Base-by-base conservation (phyloP, 345 rosid species). In the Boechera stricta region DNA sequence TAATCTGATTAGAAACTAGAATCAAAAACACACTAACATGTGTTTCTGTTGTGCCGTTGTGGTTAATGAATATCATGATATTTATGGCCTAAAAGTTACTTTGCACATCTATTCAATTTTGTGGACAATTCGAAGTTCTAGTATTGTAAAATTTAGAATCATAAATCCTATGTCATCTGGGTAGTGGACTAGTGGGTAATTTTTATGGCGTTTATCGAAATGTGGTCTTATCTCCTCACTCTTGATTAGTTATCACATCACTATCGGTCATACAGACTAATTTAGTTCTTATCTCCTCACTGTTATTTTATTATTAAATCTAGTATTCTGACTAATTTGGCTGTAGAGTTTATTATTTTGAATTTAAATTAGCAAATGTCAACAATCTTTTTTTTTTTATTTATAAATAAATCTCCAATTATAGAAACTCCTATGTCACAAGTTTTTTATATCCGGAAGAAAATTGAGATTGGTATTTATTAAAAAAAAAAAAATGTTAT, bases 1-100 rank as follows among this genome's bases (percentile, higher is more conserved):
- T 90, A 60, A 29, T 83, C 60, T 86, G 76, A 71, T 64, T 38
- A 65, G 75, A 12, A 32, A 10, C 28, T 68, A 69, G 63, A 21
- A 13, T 36, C 39, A 5, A 26, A 12, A 58, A 59, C 31, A 13
- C 57, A 62, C 49, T 3, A 38, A 39, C 69, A 32, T 71, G 67
- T 77, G 67, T 71, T 77, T 48, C 6, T 65, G 49, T 72, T 65
- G 33, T 57, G 33, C 8, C 41, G 29, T 47, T 3, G 36, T 64
- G 39, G 29, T 71, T 36, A 18, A 57, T 21, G 59, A 78, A 57
- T 41, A 51, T 48, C 41, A 48, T 71, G 62, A 71, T 28, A 35
- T 44, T 26, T 13, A 10, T 16, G 67, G 13, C 54, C 3, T 21
- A 21, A 21, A 21, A 21, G 24, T 21, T 21, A 1, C 24, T 21